Percentiles rank a stretch among this genome's conserved stretches.
Evolutionary conservation across 2,329 filamentous ascomycete species (phyloP).

Genomic region (Neofusicoccum sp.): DNA sequence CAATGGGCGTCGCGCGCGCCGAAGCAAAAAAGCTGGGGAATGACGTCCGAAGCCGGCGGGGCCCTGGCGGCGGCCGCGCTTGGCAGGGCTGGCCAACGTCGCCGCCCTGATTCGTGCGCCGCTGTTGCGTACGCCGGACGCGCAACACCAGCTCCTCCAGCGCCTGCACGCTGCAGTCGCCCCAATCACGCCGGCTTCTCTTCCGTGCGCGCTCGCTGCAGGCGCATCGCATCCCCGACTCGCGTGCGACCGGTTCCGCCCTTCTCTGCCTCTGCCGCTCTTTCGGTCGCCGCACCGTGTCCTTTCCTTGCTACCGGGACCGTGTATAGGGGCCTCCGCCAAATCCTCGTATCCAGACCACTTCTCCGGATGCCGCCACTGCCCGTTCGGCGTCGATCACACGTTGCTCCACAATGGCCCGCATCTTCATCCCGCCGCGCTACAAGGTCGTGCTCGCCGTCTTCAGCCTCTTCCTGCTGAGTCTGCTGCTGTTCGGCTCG

Average conservation of each 20-base stretch:
- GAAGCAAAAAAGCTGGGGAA: constrained; percentile 21
- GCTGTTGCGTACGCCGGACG: neutral
- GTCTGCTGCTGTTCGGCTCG: constrained; percentile 42
- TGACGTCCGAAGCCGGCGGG: constrained; percentile 21
- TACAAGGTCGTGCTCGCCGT: constrained; percentile 49
- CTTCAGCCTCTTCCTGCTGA: constrained; percentile 34
- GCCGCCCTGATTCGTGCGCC: constrained; percentile 12
- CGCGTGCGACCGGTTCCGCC: neutral
- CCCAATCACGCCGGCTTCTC: neutral
- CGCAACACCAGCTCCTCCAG: constrained; percentile 14
- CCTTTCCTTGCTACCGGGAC: constrained; percentile 1
- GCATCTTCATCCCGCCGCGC: constrained; percentile 28
- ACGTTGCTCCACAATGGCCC: constrained; percentile 9
- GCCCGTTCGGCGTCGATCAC: constrained; percentile 4
- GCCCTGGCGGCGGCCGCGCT: constrained; percentile 2
- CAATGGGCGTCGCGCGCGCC: neutral
- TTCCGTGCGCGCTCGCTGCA: neutral
- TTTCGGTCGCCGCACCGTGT: neutral
- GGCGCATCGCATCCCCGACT: neutral
- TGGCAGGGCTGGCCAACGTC: constrained; percentile 1
- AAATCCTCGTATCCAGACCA: constrained; percentile 5
- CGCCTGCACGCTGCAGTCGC: neutral
- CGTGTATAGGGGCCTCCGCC: constrained; percentile 9
- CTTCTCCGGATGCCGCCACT: neutral
- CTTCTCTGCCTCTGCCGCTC: neutral